These are phyloP conservation scores for Dictyostelium purpureum DNA, from an alignment of 78 protist species.

Conservation along the genomic window DNA sequence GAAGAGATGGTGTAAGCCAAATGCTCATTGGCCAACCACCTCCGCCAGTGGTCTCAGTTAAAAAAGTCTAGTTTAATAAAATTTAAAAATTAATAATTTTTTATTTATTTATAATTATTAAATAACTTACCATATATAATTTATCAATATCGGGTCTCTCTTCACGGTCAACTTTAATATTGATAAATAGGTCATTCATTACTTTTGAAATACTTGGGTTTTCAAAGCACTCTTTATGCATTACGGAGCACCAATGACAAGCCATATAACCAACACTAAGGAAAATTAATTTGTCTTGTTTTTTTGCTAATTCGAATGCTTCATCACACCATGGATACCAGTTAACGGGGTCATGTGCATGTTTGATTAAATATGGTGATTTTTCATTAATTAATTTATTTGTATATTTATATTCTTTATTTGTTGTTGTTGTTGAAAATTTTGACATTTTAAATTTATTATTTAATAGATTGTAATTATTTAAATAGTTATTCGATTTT, in stretches of 20 bases:
- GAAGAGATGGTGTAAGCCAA: conserved; percentile 85
- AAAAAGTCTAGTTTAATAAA: conserved; percentile 31
- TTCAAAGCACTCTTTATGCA: conserved; percentile 88
- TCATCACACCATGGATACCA: conserved; percentile 92
- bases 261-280: conserved; percentile 90
- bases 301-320: conserved; percentile 63
- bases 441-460: too few relatives aligned
- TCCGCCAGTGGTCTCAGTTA: conserved; percentile 77
- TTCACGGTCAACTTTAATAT: conserved; percentile 92
- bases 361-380: conserved; percentile 80
- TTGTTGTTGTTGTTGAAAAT: too few relatives aligned
- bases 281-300: conserved; percentile 82
- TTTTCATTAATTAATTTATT: conserved; percentile 62
- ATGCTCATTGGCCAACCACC: conserved; percentile 95
- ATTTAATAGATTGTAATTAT: too few relatives aligned
- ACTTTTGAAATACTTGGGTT: conserved; percentile 73
- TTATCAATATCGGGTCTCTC: conserved; percentile 92
- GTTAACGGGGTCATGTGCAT: conserved; percentile 83
- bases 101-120: not conserved
- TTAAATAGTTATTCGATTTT: too few relatives aligned
- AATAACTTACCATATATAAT: conserved; percentile 79
- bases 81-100: too few relatives aligned
- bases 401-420: conserved; percentile 30
- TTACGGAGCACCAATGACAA: conserved; percentile 92
- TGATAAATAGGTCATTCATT: conserved; percentile 88